phyloP scores from a whole-genome alignment of 2,329 filamentous ascomycete species.

The Pseudogymnoascus pannorum region DNA sequence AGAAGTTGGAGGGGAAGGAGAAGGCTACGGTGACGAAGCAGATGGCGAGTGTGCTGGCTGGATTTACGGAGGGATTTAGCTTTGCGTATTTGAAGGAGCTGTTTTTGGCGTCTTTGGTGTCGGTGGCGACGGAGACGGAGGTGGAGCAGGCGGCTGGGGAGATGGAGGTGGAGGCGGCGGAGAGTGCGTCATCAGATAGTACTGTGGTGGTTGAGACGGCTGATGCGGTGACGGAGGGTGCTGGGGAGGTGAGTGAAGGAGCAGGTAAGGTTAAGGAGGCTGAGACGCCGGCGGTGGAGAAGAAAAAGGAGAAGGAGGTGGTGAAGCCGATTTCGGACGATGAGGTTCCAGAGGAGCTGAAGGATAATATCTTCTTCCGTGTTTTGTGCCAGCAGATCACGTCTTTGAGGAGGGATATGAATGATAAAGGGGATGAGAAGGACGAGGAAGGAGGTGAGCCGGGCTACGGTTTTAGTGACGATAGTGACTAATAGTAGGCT shows the following conservation, averaged over 20 bases:
- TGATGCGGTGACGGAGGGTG: background rate
- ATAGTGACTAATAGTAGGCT: background rate
- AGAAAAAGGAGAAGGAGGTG: background rate
- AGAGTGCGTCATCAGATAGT: background rate
- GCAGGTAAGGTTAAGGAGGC: background rate
- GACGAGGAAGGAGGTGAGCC: background rate
- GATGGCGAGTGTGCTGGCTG: slow-evolving; percentile 51
- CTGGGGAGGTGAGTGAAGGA: background rate
- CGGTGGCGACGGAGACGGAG: slow-evolving; percentile 36
- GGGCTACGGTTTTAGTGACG: background rate
- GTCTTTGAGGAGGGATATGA: background rate
- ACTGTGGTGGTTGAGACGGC: background rate
- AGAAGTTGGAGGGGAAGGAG: slow-evolving; percentile 47
- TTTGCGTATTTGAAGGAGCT: slow-evolving; percentile 66
- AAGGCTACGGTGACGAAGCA: slow-evolving; percentile 53
- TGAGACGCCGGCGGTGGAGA: background rate
- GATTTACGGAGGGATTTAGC: slow-evolving; percentile 57
- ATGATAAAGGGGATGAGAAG: background rate
- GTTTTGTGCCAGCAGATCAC: background rate
- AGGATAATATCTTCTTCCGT: background rate
- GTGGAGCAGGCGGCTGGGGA: slow-evolving; percentile 15
- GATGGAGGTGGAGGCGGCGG: slow-evolving; percentile 17
- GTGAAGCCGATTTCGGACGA: background rate
- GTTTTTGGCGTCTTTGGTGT: slow-evolving; percentile 55
- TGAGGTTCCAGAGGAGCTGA: background rate